A percentile compares a stretch with the other conserved stretches of the same genome.
These are phyloP conservation scores for Cutaneotrichosporon arboriforme DNA, from an alignment of 1,284 basidiomycete genomes.

Conservation along the genomic window DNA sequence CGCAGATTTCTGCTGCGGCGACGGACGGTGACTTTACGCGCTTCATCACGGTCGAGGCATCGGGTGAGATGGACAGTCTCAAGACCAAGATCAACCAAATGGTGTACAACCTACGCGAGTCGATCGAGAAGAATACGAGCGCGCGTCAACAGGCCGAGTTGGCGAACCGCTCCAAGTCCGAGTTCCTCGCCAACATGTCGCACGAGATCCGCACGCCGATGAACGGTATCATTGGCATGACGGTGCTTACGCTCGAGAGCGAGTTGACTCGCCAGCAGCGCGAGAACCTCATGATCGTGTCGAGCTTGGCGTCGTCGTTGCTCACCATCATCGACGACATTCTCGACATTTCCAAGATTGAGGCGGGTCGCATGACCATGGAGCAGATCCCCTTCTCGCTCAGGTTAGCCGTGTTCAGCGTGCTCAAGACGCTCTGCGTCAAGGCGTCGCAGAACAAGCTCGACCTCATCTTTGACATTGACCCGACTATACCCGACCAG, in stretches of 20 bases:
- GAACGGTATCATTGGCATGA: slow-evolving; percentile 99
- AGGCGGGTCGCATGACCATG: slow-evolving; percentile 99
- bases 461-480: slow-evolving; percentile 94
- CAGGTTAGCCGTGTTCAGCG: slow-evolving; percentile 92
- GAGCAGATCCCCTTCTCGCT: slow-evolving; percentile 98
- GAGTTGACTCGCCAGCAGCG: slow-evolving; percentile 92
- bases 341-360: slow-evolving; percentile 96
- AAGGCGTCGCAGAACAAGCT: slow-evolving; percentile 96
- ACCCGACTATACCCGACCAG: slow-evolving; percentile 92
- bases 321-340: slow-evolving; percentile 98
- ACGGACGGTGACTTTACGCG: slow-evolving; percentile 98
- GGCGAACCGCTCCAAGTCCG: slow-evolving; percentile 92
- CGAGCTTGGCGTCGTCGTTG: slow-evolving; percentile 86
- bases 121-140: slow-evolving; percentile 97
- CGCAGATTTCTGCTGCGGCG: slow-evolving; percentile 96
- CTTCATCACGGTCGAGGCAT: slow-evolving; percentile 98
- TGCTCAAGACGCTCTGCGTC: slow-evolving; percentile 96
- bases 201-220: slow-evolving; percentile 96
- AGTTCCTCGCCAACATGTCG: slow-evolving; percentile 98
- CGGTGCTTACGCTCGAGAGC: slow-evolving; percentile 58
- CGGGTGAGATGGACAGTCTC: slow-evolving; percentile 98
- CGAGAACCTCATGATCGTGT: slow-evolving; percentile 93
- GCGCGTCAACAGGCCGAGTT: slow-evolving; percentile 96
- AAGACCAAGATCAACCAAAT: slow-evolving; percentile 90
- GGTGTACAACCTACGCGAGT: slow-evolving; percentile 96